Percentiles rank a stretch among this genome's conserved stretches.
phyloP scores from a whole-genome alignment of 495 filamentous ascomycete genomes.

The Clavariopsis aquatica region DNA sequence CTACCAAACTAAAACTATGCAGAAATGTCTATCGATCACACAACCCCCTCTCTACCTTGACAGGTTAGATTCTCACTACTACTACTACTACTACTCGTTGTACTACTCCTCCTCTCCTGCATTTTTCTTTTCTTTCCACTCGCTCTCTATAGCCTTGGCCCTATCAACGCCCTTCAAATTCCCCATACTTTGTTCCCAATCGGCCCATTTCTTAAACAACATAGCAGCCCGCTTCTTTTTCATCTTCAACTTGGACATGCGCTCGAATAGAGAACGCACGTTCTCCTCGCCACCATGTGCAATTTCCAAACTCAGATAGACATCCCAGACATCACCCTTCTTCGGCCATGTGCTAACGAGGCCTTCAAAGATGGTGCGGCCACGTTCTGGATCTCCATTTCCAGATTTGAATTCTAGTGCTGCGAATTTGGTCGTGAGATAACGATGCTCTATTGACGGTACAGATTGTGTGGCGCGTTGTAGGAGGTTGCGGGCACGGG shows the following conservation, averaged over 20 bases:
- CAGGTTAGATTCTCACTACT: too few relatives aligned
- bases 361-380: conserved; percentile 90
- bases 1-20: too few relatives aligned
- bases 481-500: conserved; percentile 76
- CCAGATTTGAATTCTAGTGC: conserved; percentile 84
- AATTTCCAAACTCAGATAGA: conserved; percentile 84
- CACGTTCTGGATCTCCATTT: conserved; percentile 84
- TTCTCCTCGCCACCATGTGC: conserved; percentile 62
- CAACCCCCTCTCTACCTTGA: too few relatives aligned
- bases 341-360: conserved; percentile 82
- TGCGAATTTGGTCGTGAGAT: conserved; percentile 81
- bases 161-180: conserved; percentile 39
- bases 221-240: conserved; percentile 43
- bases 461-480: conserved; percentile 84
- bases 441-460: conserved; percentile 66
- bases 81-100: background rate
- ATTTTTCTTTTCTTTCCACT: conserved; percentile 38
- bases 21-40: too few relatives aligned
- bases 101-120: conserved; percentile 18
- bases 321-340: conserved; percentile 88
- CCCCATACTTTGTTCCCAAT: conserved; percentile 45
- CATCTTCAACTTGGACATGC: conserved; percentile 67
- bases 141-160: conserved; percentile 40
- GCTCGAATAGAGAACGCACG: conserved; percentile 75
- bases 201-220: conserved; percentile 46